Percentiles rank a stretch among this genome's conserved stretches.
These are phyloP conservation scores for Akanthomyces lecanii DNA, from an alignment of 2,329 filamentous ascomycete species.

Conservation along the genomic window DNA sequence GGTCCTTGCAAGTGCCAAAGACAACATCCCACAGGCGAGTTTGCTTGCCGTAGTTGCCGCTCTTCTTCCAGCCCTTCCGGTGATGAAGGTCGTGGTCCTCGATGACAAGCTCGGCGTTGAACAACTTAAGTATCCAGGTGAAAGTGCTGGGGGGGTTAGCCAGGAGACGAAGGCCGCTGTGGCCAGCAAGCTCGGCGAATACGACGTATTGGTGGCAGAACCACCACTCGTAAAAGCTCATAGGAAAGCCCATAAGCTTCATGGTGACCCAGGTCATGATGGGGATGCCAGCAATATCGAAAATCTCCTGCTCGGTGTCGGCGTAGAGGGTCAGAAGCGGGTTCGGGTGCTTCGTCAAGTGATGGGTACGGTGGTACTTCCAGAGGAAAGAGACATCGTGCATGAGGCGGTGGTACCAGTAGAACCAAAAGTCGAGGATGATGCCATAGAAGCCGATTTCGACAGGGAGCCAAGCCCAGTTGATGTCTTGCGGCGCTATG, in stretches of 20 bases:
- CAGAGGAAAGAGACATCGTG: conserved; percentile 36
- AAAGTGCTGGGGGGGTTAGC: conserved; percentile 30
- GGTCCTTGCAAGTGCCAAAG: conserved; percentile 17
- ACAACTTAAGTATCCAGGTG: conserved; percentile 29
- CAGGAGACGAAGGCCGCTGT: conserved; percentile 32
- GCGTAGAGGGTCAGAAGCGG: conserved; percentile 31
- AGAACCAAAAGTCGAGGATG: conserved; percentile 36
- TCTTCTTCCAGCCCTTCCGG: conserved; percentile 29
- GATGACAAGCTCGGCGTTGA: conserved; percentile 33
- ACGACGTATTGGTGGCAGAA: conserved; percentile 37
- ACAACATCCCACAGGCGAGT: conserved; percentile 16
- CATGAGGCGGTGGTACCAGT: conserved; percentile 39
- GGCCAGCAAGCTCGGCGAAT: conserved; percentile 32
- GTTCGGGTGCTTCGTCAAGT: conserved; percentile 37
- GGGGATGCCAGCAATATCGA: conserved; percentile 28
- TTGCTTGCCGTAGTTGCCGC: conserved; percentile 18
- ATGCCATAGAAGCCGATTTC: conserved; percentile 37
- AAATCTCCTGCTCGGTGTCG: conserved; percentile 28
- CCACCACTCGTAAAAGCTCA: conserved; percentile 42
- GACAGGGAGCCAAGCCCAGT: conserved; percentile 32
- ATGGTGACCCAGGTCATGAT: conserved; percentile 26
- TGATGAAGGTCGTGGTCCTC: conserved; percentile 39
- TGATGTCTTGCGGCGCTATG: conserved; percentile 25
- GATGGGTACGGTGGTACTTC: conserved; percentile 40
- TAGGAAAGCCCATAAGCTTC: conserved; percentile 32